phyloP scores from a whole-genome alignment of 78 protist species.

The Neovahlkampfia damariscottae region DNA sequence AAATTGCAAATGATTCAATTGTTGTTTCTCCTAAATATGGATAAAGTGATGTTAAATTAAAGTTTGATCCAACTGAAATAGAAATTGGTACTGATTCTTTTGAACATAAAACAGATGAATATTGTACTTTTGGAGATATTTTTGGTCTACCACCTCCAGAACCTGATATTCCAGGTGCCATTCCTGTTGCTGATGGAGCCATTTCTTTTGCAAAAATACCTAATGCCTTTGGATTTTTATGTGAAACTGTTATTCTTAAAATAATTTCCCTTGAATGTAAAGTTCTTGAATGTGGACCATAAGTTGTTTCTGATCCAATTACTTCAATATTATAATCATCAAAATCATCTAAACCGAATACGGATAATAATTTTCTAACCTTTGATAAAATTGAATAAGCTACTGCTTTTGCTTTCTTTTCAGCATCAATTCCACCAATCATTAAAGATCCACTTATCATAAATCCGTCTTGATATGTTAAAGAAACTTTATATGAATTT shows the following conservation, averaged over 20 bases:
- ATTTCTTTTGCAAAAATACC: background rate
- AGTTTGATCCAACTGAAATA: too few relatives aligned
- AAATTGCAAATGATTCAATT: too few relatives aligned
- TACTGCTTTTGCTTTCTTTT: conserved; percentile 16
- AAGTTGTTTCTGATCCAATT: conserved; percentile 6
- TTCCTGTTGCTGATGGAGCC: conserved; percentile 9
- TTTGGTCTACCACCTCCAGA: too few relatives aligned
- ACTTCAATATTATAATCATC: conserved; percentile 2
- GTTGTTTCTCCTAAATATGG: too few relatives aligned
- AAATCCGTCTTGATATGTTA: conserved; percentile 9
- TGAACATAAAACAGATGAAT: too few relatives aligned
- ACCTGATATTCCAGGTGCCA: conserved; percentile 31
- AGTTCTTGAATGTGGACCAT: background rate
- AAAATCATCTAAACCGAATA: background rate
- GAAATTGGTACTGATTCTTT: too few relatives aligned
- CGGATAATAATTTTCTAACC: background rate
- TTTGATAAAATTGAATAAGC: conserved; percentile 1
- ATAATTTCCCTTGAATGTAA: conserved; percentile 20
- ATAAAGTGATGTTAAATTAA: too few relatives aligned
- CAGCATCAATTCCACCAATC: conserved; percentile 7
- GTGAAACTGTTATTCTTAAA: conserved; percentile 10
- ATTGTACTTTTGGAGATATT: too few relatives aligned
- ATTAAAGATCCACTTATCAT: background rate
- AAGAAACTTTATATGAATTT: conserved; percentile 7
- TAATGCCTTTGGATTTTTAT: conserved; percentile 7